Evolutionary conservation across 2,329 filamentous ascomycete genomes (phyloP), one percentile per base, ranked within the genome.

Genomic region (Talaromyces sp.): DNA sequence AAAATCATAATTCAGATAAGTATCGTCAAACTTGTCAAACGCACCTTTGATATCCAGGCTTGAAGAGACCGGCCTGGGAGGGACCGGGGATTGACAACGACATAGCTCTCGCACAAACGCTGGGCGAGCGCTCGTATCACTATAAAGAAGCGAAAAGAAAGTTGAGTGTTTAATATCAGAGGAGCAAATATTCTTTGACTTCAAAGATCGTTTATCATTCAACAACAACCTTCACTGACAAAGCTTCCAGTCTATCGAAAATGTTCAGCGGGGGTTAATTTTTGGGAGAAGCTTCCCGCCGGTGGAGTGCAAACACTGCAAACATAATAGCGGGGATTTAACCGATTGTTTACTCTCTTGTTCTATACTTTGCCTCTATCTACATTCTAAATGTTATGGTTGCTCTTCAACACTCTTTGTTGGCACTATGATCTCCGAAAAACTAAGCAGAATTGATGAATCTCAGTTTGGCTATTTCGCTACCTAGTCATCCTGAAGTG

Each of bases 81-180:
- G 95, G 94, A 79, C 88, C 92, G 69, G 95, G 95, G 77, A 99
- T 96, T 77, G 93, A 92, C 78, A 99, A 88, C 81, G 95, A 99
- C 95, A 99, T 98, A 73, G 70, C 82, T 63, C 19, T 69, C n/a
- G 60, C 66, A 50, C 48, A 57, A 58, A 47, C 61, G 33, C 50
- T 31, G 65, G 27, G 14, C 48, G 52, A 65, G 37, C 56, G 56
- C 22, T 59, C 9, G 39, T 59, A 59, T 59, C 14, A 43, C 56
- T 57, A 48, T 56, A 56, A 56, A 16, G 19, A 37, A 14, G 62
- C 39, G 50, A 54, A 48, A 64, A 63, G 27, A 65, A 45, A 60
- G 57, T 47, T 22, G 11, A 39, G 4, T 47, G 5, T 16, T 5
- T 39, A 3, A 27, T 35, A 47, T 10, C 11, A 37, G 60, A 48